These are phyloP conservation scores for Brettanomyces bruxellensis DNA, from an alignment of 805 yeast species.

Conservation along the genomic window DNA sequence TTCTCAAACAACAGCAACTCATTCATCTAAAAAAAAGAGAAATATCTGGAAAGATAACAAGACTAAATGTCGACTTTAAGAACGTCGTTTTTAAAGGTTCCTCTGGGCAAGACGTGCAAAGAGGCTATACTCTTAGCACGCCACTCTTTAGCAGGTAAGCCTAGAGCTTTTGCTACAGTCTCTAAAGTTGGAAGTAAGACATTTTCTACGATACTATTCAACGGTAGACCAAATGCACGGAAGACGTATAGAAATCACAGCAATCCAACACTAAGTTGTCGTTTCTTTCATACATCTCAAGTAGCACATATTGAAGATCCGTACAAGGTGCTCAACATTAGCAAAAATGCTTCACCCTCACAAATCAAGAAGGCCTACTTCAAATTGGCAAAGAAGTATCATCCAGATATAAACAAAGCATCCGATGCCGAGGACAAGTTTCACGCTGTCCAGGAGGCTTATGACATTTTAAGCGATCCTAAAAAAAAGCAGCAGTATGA, in stretches of 20 bases:
- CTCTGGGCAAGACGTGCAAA: no score
- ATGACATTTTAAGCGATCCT: slow-evolving; percentile 82
- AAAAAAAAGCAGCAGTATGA: slow-evolving; percentile 83
- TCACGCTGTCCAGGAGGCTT: slow-evolving; percentile 90
- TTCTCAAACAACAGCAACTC: no score
- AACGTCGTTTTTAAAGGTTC: no score
- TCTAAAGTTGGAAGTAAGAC: no score
- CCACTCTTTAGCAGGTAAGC: no score
- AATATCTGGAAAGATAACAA: no score
- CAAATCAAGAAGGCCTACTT: slow-evolving; percentile 94
- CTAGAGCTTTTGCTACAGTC: no score
- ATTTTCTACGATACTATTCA: no score
- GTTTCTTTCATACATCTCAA: slow-evolving; percentile 35
- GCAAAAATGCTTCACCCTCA: slow-evolving; percentile 57
- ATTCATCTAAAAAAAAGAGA: no score
- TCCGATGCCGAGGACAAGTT: slow-evolving; percentile 79
- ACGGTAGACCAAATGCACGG: no score
- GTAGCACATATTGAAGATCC: slow-evolving; percentile 51
- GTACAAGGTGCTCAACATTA: slow-evolving; percentile 74
- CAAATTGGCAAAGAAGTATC: slow-evolving; percentile 85
- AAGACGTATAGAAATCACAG: neutral
- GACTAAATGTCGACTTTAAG: no score
- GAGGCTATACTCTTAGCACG: no score
- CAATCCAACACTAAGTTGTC: neutral
- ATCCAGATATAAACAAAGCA: slow-evolving; percentile 95